These are phyloP conservation scores for Acanthamoeba rhysodes DNA, from an alignment of 208 protist genomes.

Conservation along the genomic window DNA sequence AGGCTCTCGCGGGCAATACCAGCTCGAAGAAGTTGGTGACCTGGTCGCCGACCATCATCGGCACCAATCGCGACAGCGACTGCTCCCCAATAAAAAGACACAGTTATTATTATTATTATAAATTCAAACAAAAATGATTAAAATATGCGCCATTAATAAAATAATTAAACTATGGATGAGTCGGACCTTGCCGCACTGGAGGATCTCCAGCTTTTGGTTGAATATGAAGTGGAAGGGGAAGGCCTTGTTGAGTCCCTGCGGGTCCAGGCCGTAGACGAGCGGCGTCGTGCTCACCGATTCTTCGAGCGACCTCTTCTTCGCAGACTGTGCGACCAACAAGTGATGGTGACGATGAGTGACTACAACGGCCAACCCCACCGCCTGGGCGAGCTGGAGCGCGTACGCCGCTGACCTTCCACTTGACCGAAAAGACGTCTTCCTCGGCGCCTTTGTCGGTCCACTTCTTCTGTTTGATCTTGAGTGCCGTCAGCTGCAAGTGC, in stretches of 20 bases:
- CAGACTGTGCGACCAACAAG: neutral
- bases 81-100: neutral
- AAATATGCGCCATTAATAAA: too few species aligned
- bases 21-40: neutral
- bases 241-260: conserved; percentile 52
- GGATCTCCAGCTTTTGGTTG: conserved; percentile 72
- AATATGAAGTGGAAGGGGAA: conserved; percentile 76
- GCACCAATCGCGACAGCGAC: conserved; percentile 40
- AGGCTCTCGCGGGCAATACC: neutral
- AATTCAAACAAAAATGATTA: too few species aligned
- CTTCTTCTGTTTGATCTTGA: conserved; percentile 74
- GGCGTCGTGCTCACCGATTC: conserved; percentile 1
- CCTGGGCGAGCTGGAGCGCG: neutral
- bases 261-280: conserved; percentile 42
- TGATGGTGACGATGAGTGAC: too few species aligned
- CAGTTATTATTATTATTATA: too few species aligned
- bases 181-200: conserved; percentile 59
- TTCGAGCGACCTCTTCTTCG: neutral
- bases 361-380: too few species aligned
- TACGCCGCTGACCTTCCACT: conserved; percentile 22
- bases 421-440: conserved; percentile 24
- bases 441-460: conserved; percentile 69
- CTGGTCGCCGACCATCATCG: conserved; percentile 8
- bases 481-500: neutral
- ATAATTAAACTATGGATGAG: too few species aligned